Evolutionary conservation across 2,329 filamentous ascomycete species (phyloP), one percentile per base, ranked within the genome.

Genomic region (Exserohilum turcica): DNA sequence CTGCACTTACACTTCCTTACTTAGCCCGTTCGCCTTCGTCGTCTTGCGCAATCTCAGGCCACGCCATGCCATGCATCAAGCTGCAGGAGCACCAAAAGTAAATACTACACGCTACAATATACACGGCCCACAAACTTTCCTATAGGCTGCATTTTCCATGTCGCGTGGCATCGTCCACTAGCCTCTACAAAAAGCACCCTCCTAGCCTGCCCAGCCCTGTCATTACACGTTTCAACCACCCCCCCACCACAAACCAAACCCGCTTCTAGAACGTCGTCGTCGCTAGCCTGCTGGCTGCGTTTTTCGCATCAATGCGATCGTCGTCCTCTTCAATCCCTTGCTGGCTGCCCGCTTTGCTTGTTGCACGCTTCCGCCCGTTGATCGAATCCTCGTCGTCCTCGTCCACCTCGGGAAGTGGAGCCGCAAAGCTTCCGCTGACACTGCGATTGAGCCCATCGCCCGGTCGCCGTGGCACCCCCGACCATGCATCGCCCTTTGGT

Each of bases 401-500:
- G 24, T 80, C 80, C 12, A 87, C 87, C 65, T 90, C 88, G 12
- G 81, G 79, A 8, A 87, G 78, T 24, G 70, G 29, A 64, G 70
- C 36, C 59, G 87, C 84, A 59, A 90, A 83, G 70, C 86, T 89
- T 42, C 88, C 86, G 50, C 89, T 91, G 60, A 92, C 82, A 70
- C 87, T 92, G 65, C 92, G 84, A 68, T 84, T 88, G 50, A 91
- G 77, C n/a, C 86, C 87, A 65, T 96, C 74, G 24, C 68, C 91
- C 27, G 87, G 86, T 49, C 90, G 84, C 57, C 94, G 84, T 31
- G 92, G 91, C 24, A 97, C 92, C 52, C 94, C 94, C 67, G 91
- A 96, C 94, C 94, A 99, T 13, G 94, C 89, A 74, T 99, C 94
- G n/a, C 94, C 94, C 78, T 96, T 96, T 43, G 94, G 93, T 0